Evolutionary conservation across 495 filamentous ascomycete genomes (phyloP), one percentile per base, ranked within the genome.

Genomic region (Bacidia gigantensis): DNA sequence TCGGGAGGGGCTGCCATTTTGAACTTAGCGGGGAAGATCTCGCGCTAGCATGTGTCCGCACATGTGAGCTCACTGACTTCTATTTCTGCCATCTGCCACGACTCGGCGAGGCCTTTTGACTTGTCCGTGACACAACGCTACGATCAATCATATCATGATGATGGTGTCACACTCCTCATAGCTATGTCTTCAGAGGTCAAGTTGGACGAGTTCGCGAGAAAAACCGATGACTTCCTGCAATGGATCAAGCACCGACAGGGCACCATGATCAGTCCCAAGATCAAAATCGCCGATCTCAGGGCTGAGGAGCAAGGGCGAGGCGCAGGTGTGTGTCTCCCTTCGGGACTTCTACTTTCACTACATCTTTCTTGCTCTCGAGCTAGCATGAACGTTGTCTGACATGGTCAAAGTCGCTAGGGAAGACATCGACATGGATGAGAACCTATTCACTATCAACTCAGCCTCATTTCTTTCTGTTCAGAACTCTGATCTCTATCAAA

Each of bases 391-490:
- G 21, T 25, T 40, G 26, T 22, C 46, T 58, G 56, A 51, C 35
- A 32, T 22, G 41, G 26, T 22, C 51, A 17, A 49, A 82, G 79
- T 84, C 57, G 80, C 82, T 26, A 62, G 61, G 25, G 51, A 66
- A 58, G 72, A 80, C 56, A 75, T 86, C 41, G 61, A 66, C 18
- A 74, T 77, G 58, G 79, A 79, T 52, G 80, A 82, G 69, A 69
- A 80, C 56, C 70, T 84, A 46, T 86, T 84, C 68, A 73, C 71
- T 18, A 76, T 84, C 47, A 77, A 79, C 11, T 76, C 75, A 32
- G 65, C 70, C 29, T 60, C 70, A 25, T 68, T 84, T 24, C 70
- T 86, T 26, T 69, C 69, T 21, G 67, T 71, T 41, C 66, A 72
- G 52, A 77, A 71, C 54, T 78, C 75, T 10, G 64, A 64, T 20